These are phyloP conservation scores for Gossypium thurberi DNA, from an alignment of 345 rosid genomes.

Conservation along the genomic window DNA sequence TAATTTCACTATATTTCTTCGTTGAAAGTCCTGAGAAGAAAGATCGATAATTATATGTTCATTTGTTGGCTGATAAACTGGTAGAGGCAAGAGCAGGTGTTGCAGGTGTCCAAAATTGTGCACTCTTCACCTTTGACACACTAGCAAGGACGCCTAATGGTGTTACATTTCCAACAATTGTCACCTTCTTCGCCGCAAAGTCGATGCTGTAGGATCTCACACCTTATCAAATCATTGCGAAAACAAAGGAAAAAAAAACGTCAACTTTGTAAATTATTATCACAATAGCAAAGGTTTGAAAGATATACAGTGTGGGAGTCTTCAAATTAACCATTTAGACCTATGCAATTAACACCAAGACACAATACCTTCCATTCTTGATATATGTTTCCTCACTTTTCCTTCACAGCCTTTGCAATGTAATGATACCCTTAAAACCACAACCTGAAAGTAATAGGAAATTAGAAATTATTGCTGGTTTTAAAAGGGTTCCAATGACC, in stretches of 20 bases:
- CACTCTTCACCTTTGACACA: constrained; percentile 82
- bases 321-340: too few relatives aligned
- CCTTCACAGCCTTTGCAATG: constrained; percentile 92
- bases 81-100: constrained; percentile 13
- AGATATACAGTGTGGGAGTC: background rate
- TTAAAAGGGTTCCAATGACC: background rate
- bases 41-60: background rate
- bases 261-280: background rate
- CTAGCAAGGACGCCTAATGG: constrained; percentile 67
- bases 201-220: constrained; percentile 85
- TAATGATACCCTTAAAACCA: constrained; percentile 84
- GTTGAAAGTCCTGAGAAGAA: background rate
- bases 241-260: background rate
- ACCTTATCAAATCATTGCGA: constrained; percentile 36
- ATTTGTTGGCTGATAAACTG: constrained; percentile 16
- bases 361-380: constrained; percentile 74
- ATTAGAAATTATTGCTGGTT: background rate
- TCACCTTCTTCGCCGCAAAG: constrained; percentile 83
- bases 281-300: background rate
- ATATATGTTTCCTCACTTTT: constrained; percentile 77
- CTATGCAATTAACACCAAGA: too few relatives aligned
- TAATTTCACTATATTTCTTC: background rate
- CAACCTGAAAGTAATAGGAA: constrained; percentile 40
- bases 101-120: constrained; percentile 62
- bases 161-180: constrained; percentile 69